Percentiles rank a stretch among this genome's conserved stretches.
Evolutionary conservation across 306 rosid species (phyloP).

Genomic region (Benincasa hispida): DNA sequence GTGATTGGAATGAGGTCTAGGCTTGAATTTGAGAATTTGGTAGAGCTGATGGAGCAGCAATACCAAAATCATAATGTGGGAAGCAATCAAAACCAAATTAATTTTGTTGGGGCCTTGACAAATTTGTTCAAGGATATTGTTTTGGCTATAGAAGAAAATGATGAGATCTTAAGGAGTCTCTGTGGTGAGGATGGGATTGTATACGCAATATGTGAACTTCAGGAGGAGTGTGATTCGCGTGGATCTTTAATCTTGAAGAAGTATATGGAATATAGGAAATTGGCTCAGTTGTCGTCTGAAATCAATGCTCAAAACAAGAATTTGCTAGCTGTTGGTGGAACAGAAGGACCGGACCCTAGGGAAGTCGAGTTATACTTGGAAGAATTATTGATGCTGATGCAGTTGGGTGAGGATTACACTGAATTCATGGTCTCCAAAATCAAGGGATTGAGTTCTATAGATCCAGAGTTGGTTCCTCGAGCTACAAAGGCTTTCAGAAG

Average conservation of each 20-base stretch:
- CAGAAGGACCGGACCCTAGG: slow-evolving; percentile 81
- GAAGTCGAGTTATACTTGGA: slow-evolving; percentile 81
- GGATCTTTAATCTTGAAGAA: slow-evolving; percentile 79
- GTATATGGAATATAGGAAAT: slow-evolving; percentile 80
- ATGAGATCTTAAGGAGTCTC: slow-evolving; percentile 59
- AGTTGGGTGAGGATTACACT: slow-evolving; percentile 84
- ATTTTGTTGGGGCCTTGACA: slow-evolving; percentile 71
- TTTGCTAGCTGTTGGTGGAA: slow-evolving; percentile 61
- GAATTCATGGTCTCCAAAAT: slow-evolving; percentile 80
- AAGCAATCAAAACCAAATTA: slow-evolving; percentile 19
- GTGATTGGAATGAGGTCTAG: slow-evolving; percentile 86
- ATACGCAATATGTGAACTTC: slow-evolving; percentile 89
- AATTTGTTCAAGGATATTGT: slow-evolving; percentile 85
- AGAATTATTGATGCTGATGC: slow-evolving; percentile 75
- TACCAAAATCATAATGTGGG: slow-evolving; percentile 14
- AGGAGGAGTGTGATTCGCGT: slow-evolving; percentile 85
- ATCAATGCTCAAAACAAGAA: slow-evolving; percentile 71
- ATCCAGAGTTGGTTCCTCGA: slow-evolving; percentile 76
- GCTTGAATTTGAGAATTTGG: slow-evolving; percentile 63
- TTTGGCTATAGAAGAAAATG: slow-evolving; percentile 74
- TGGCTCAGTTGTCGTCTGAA: slow-evolving; percentile 60
- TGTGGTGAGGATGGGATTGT: slow-evolving; percentile 96
- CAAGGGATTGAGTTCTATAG: slow-evolving; percentile 65
- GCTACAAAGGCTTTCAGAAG: slow-evolving; percentile 81
- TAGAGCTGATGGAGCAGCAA: slow-evolving; percentile 54